These are phyloP conservation scores for Neopestalotiopsis sp. DNA, from an alignment of 2,329 filamentous ascomycete species.

Conservation along the genomic window DNA sequence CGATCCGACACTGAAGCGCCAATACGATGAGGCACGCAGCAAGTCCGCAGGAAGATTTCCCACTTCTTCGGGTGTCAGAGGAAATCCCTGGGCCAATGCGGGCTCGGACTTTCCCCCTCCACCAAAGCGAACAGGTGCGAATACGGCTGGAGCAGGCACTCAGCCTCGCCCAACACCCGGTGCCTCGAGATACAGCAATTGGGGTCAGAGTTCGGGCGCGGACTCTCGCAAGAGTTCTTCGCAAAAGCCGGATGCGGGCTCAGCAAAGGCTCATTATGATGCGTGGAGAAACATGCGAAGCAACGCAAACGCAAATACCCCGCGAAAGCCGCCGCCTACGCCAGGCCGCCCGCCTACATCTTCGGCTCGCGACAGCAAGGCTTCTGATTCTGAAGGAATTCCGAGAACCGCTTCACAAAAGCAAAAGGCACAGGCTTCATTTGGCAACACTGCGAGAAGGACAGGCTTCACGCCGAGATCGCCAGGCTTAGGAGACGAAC, in stretches of 20 bases:
- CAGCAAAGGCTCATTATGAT: constrained; percentile 34
- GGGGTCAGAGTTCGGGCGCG: constrained; percentile 28
- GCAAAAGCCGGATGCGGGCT: constrained; percentile 32
- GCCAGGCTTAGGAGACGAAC: constrained; percentile 56
- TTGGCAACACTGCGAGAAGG: constrained; percentile 51
- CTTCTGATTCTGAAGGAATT: constrained; percentile 36
- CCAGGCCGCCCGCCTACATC: constrained; percentile 35
- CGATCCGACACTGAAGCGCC: constrained; percentile 55
- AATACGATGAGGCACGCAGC: constrained; percentile 57
- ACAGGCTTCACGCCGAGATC: constrained; percentile 57
- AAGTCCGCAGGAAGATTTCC: constrained; percentile 46
- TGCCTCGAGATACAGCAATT: constrained; percentile 48
- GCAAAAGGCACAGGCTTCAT: constrained; percentile 60
- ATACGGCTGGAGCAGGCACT: constrained; percentile 21
- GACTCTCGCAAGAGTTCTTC: constrained; percentile 23
- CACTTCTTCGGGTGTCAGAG: constrained; percentile 59
- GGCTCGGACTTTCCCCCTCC: constrained; percentile 57
- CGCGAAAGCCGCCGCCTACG: constrained; percentile 30
- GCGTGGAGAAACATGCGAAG: constrained; percentile 44
- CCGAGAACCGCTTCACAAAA: constrained; percentile 58
- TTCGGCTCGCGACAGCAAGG: constrained; percentile 31
- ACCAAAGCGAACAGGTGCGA: constrained; percentile 45
- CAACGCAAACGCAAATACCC: constrained; percentile 13
- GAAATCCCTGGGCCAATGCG: constrained; percentile 62
- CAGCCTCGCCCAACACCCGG: constrained; percentile 39